Percentiles rank a stretch among this genome's conserved stretches.
These are phyloP conservation scores for Aspergillus tanneri DNA, from an alignment of 2,329 filamentous ascomycete species.

Conservation along the genomic window DNA sequence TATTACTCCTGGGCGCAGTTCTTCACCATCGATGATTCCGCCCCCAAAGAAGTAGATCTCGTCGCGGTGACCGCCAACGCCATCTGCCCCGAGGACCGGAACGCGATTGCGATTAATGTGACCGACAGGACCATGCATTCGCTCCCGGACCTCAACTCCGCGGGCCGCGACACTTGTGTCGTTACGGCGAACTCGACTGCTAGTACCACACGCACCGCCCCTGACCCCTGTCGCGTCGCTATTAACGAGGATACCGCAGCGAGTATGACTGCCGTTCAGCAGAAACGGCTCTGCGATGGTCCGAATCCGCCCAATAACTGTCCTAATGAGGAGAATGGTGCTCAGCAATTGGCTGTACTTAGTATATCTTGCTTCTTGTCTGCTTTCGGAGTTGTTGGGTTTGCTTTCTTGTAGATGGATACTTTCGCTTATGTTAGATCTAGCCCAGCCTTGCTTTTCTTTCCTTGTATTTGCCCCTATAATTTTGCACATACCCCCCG, in stretches of 20 bases:
- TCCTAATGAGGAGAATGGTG: slow-evolving; percentile 6
- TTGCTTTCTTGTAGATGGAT: not conserved
- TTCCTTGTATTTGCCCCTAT: not conserved
- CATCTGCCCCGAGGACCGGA: slow-evolving; percentile 6
- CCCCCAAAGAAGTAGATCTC: slow-evolving; percentile 13
- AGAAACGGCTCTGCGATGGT: slow-evolving; percentile 5
- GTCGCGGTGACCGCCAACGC: slow-evolving; percentile 14
- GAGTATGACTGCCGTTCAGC: slow-evolving; percentile 16
- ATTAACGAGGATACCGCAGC: slow-evolving; percentile 9
- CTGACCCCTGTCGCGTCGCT: slow-evolving; percentile 14
- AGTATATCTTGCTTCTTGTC: slow-evolving; percentile 9
- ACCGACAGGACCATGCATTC: slow-evolving; percentile 13
- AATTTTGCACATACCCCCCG: too few species aligned
- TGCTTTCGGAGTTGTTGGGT: slow-evolving; percentile 8
- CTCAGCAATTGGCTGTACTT: slow-evolving; percentile 9
- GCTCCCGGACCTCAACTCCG: slow-evolving; percentile 6
- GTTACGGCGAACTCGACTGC: slow-evolving; percentile 11
- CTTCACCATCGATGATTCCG: slow-evolving; percentile 11
- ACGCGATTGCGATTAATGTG: slow-evolving; percentile 13
- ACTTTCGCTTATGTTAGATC: not conserved
- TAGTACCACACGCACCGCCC: slow-evolving; percentile 1
- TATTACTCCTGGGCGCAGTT: not conserved
- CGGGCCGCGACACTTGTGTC: slow-evolving; percentile 10
- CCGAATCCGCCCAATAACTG: slow-evolving; percentile 11
- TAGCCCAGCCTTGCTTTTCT: too few species aligned